These are phyloP conservation scores for Volvariella surrecta DNA, from an alignment of 1,284 basidiomycete genomes.

Conservation along the genomic window DNA sequence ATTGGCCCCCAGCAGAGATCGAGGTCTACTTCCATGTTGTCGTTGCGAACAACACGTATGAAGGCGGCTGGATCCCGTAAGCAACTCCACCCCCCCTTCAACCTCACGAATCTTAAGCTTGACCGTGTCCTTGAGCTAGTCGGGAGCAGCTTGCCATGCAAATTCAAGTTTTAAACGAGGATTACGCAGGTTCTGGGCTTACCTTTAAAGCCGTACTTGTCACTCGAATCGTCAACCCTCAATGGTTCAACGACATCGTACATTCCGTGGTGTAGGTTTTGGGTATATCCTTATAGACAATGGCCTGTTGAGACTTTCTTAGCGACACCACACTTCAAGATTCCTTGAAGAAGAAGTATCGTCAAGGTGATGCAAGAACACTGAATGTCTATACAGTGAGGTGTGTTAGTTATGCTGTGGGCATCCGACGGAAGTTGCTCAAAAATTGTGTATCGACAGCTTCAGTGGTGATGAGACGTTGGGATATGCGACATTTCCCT, in stretches of 20 bases:
- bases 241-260: conserved; percentile 2
- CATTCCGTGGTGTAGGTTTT: neutral
- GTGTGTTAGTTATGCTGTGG: neutral
- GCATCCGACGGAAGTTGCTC: neutral
- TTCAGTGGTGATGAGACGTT: neutral
- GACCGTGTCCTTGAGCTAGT: too few relatives aligned
- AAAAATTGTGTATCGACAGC: neutral
- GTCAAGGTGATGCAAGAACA: conserved; percentile 1
- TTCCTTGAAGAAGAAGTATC: neutral
- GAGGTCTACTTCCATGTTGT: conserved; percentile 6
- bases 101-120: too few relatives aligned
- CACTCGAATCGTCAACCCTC: neutral
- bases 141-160: neutral
- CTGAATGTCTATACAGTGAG: conserved; percentile 2
- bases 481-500: conserved; percentile 1
- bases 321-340: neutral
- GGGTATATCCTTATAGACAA: neutral
- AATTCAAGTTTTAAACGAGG: conserved; percentile 2
- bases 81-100: too few relatives aligned
- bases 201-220: neutral
- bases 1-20: neutral
- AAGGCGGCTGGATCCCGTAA: conserved; percentile 6
- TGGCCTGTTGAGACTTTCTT: neutral
- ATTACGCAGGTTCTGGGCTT: neutral
- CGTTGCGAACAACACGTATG: conserved; percentile 3